Conservation (phyloP, 768 basidiomycete genomes). For the Boletales sp. region DNA sequence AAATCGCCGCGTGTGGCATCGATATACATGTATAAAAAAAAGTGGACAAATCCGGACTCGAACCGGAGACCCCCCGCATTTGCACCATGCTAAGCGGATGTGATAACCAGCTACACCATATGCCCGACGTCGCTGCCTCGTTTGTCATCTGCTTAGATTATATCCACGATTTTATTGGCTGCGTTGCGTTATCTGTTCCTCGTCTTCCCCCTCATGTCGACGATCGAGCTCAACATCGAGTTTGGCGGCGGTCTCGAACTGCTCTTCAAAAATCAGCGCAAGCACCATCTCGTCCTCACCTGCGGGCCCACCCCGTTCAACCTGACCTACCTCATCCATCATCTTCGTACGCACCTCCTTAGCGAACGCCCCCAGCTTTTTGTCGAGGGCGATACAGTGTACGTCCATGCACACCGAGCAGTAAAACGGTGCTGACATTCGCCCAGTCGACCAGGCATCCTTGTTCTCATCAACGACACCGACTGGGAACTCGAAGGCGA, state of each 20-base stretch:
- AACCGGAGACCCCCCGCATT: slow-evolving; percentile 38
- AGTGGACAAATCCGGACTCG: slow-evolving; percentile 39
- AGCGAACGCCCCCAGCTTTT: slow-evolving; percentile 88
- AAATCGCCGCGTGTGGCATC: too few species aligned
- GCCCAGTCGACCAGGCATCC: slow-evolving; percentile 86
- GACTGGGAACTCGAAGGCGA: slow-evolving; percentile 99
- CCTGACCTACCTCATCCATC: slow-evolving; percentile 76
- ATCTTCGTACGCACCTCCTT: slow-evolving; percentile 73
- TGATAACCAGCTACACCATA: slow-evolving; percentile 41
- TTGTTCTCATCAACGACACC: slow-evolving; percentile 95
- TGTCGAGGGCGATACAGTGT: slow-evolving; percentile 85
- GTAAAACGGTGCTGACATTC: neutral
- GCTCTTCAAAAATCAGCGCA: slow-evolving; percentile 69
- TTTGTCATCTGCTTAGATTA: neutral
- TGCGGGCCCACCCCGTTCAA: slow-evolving; percentile 28
- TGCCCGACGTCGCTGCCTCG: slow-evolving; percentile 17
- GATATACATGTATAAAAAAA: slow-evolving; percentile 12
- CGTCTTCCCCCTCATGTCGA: slow-evolving; percentile 4
- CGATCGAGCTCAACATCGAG: slow-evolving; percentile 54
- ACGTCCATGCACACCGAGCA: slow-evolving; percentile 25
- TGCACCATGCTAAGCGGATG: slow-evolving; percentile 37
- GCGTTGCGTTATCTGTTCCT: neutral
- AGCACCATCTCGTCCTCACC: slow-evolving; percentile 56
- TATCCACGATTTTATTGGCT: too few species aligned
- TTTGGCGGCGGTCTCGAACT: slow-evolving; percentile 87